Conservation (phyloP, 208 protist species). For the Leishmania martiniquensis region DNA sequence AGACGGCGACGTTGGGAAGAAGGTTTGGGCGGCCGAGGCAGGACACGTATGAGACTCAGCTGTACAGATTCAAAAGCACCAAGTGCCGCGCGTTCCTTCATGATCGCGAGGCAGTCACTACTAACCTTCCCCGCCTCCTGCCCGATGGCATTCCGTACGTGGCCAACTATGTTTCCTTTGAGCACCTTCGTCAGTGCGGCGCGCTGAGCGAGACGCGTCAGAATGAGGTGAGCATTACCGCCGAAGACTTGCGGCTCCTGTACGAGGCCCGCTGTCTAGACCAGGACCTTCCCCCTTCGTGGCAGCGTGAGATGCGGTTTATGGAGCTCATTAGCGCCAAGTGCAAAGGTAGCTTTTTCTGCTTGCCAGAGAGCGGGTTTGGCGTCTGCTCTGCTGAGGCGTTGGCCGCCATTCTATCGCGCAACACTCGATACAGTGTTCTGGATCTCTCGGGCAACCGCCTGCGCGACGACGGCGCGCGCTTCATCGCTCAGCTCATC, state of each 20-base stretch:
- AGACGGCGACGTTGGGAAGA: neutral
- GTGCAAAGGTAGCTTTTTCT: conserved; percentile 90
- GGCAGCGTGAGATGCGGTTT: conserved; percentile 91
- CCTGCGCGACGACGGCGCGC: conserved; percentile 86
- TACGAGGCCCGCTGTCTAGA: conserved; percentile 91
- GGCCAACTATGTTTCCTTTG: conserved; percentile 90
- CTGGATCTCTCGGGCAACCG: conserved; percentile 92
- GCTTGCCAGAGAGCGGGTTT: conserved; percentile 88
- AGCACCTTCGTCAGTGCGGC: conserved; percentile 68
- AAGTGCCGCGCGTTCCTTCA: conserved; percentile 72
- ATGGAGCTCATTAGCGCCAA: conserved; percentile 91
- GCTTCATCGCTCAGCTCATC: conserved; percentile 81
- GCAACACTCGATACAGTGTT: conserved; percentile 86
- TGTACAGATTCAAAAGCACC: conserved; percentile 79
- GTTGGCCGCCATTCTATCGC: conserved; percentile 78
- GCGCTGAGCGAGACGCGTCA: conserved; percentile 44
- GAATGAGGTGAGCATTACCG: conserved; percentile 75
- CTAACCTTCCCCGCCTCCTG: conserved; percentile 70
- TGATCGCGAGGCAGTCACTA: conserved; percentile 44
- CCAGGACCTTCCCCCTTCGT: conserved; percentile 75
- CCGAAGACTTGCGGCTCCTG: conserved; percentile 75
- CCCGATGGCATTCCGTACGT: conserved; percentile 86
- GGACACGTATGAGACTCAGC: conserved; percentile 31
- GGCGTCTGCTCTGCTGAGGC: conserved; percentile 72
- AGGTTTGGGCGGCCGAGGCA: neutral